Conservation (phyloP, 1,284 basidiomycete genomes). For the Vanrija sp. region DNA sequence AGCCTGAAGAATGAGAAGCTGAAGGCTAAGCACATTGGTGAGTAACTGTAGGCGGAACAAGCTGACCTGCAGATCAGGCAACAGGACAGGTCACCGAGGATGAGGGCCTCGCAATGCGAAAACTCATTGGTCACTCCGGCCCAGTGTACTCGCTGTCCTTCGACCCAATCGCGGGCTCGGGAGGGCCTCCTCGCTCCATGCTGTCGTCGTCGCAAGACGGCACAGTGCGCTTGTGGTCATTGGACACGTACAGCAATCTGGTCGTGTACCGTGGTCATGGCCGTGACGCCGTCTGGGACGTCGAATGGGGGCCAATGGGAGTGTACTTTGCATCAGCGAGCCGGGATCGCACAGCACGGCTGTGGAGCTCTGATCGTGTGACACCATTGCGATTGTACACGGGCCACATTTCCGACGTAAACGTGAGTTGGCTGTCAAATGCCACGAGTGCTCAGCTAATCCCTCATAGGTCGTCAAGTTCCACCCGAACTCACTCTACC, state of each 20-base stretch:
- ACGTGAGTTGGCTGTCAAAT: constrained; percentile 59
- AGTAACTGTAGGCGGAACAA: constrained; percentile 42
- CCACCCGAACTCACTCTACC: constrained; percentile 95
- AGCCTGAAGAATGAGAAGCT: constrained; percentile 89
- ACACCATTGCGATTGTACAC: constrained; percentile 88
- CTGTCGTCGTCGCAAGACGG: constrained; percentile 92
- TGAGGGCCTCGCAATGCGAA: constrained; percentile 75
- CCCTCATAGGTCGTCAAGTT: constrained; percentile 77
- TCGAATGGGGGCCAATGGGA: constrained; percentile 95
- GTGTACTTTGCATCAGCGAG: constrained; percentile 98
- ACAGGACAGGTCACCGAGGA: constrained; percentile 56
- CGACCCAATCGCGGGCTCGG: constrained; percentile 84
- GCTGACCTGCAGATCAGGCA: constrained; percentile 23
- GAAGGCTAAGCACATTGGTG: constrained; percentile 58
- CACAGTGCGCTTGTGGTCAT: constrained; percentile 87
- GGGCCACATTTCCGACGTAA: constrained; percentile 94
- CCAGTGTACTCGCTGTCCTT: constrained; percentile 94
- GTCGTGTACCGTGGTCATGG: constrained; percentile 89
- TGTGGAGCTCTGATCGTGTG: constrained; percentile 93
- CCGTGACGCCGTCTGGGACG: constrained; percentile 97
- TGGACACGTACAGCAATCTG: constrained; percentile 90
- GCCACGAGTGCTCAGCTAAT: background rate
- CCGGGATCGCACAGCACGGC: constrained; percentile 85
- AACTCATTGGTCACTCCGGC: constrained; percentile 93
- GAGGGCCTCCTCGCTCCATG: constrained; percentile 77